Evolutionary conservation across 1,139 yeast species (phyloP), one percentile per base, ranked within the genome.

Genomic region (Candida sp.): DNA sequence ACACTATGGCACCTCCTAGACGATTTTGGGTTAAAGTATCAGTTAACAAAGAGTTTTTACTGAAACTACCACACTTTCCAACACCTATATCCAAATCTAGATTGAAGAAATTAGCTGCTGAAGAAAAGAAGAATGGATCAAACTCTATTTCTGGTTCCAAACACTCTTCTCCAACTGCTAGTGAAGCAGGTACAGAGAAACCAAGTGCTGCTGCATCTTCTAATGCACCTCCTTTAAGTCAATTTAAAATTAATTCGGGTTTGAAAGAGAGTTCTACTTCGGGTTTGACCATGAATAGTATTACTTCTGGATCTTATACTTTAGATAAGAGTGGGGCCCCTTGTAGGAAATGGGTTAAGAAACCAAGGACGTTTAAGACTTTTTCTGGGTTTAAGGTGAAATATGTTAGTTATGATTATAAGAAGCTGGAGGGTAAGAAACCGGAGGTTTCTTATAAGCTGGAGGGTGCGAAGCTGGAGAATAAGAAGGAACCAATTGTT

Each of bases 341-440:
- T 21, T 68, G 71, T 33, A 68, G 75, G 44, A 70, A 66, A 51
- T 82, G 87, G 87, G 58, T 54, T 6, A 78, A 78, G 53, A 64
- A 66, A 43, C 73, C 77, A 1, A 52, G 60, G 7, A 62, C 64
- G 40, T 70, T 82, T 50, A 78, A 77, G 57, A 75, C 82, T n/a
- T 81, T 82, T 53, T 80, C 84, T 9, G 86, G 87, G 9, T 77
- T 74, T 54, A 70, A 70, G 48, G 74, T 77, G 42, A 61, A 66
- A n/a, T 65, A 80, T 48, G 57, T 60, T 5, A 57, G 69, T 4
- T 82, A 56, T 53, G 55, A 50, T 22, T 56, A 53, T 15, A 55
- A 54, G 33, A 55, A 54, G 34, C 41, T 43, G 42, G 34, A 33
- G 22, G 45, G 8, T 8, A 43, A 40, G 40, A 37, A 43, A 23